Conservation (phyloP, 2,329 filamentous ascomycete genomes). For the Aspergillus brunneoviolaceus region DNA sequence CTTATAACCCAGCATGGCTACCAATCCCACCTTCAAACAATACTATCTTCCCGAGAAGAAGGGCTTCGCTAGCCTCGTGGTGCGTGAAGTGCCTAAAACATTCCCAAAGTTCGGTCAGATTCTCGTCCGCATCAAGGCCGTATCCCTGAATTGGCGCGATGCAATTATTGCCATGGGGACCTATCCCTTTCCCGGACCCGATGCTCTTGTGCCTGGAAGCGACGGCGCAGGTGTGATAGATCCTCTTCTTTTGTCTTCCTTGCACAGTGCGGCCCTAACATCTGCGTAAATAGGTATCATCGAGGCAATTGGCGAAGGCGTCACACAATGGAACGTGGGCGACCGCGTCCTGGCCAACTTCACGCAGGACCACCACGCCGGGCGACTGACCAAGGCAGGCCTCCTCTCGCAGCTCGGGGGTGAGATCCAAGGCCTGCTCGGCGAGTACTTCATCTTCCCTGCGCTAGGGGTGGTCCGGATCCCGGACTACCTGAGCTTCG, state of each 20-base stretch:
- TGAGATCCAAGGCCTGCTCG: conserved; percentile 7
- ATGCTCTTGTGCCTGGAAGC: conserved; percentile 6
- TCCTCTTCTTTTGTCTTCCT: no score
- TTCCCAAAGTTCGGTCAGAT: conserved; percentile 3
- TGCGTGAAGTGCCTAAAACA: not conserved
- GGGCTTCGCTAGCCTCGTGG: not conserved
- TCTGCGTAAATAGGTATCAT: not conserved
- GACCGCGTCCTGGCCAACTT: conserved; percentile 7
- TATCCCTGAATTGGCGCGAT: conserved; percentile 10
- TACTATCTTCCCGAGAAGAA: not conserved
- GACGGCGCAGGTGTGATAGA: conserved; percentile 4
- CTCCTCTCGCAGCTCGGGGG: conserved; percentile 4
- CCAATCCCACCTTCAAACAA: not conserved
- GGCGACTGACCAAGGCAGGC: not conserved
- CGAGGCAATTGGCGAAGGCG: conserved; percentile 2
- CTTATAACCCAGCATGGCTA: no score
- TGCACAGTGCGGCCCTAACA: not conserved
- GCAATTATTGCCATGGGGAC: conserved; percentile 1
- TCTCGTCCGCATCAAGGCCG: conserved; percentile 8
- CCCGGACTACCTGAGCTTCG: conserved; percentile 9
- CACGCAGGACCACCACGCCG: conserved; percentile 3
- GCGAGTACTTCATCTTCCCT: conserved; percentile 10
- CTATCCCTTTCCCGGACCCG: conserved; percentile 3
- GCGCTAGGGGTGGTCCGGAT: conserved; percentile 4
- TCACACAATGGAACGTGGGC: conserved; percentile 2